Percentiles rank a stretch among this genome's conserved stretches.
Evolutionary conservation across 176 grass and related monocot genomes (phyloP).

Genomic region (Tillandsia fasciculata): DNA sequence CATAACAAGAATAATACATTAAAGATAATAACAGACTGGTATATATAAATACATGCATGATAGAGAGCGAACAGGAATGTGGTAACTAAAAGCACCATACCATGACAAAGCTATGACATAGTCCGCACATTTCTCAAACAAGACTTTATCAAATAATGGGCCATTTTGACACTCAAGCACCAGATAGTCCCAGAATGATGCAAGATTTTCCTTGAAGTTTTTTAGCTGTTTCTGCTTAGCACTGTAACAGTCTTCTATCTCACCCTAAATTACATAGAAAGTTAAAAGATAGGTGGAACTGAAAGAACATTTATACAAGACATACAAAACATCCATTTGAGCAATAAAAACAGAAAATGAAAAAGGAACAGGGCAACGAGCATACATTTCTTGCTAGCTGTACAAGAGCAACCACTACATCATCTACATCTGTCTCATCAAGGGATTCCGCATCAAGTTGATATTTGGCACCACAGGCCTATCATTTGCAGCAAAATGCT

Average conservation of each 20-base stretch:
- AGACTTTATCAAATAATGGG: conserved; percentile 65
- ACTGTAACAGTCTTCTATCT: conserved; percentile 80
- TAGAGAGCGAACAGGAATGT: not conserved
- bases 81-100: conserved; percentile 31
- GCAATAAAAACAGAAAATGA: conserved; percentile 12
- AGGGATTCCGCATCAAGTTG: conserved; percentile 57
- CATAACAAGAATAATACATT: not conserved
- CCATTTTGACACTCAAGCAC: conserved; percentile 93
- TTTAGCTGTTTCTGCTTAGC: conserved; percentile 87
- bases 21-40: conserved; percentile 16
- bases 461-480: conserved; percentile 87
- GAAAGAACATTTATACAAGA: conserved; percentile 17
- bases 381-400: conserved; percentile 78
- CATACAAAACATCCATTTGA: conserved; percentile 8
- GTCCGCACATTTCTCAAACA: conserved; percentile 75
- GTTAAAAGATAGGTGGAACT: conserved; percentile 6
- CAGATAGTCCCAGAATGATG: conserved; percentile 77
- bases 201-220: conserved; percentile 84
- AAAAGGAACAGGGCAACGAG: conserved; percentile 15
- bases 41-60: conserved; percentile 14
- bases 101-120: conserved; percentile 83
- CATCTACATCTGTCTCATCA: conserved; percentile 65
- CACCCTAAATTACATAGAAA: conserved; percentile 46
- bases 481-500: conserved; percentile 24
- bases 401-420: conserved; percentile 63